phyloP scores from a whole-genome alignment of 2,329 filamentous ascomycete species.

The Huntiella bhutanensis region DNA sequence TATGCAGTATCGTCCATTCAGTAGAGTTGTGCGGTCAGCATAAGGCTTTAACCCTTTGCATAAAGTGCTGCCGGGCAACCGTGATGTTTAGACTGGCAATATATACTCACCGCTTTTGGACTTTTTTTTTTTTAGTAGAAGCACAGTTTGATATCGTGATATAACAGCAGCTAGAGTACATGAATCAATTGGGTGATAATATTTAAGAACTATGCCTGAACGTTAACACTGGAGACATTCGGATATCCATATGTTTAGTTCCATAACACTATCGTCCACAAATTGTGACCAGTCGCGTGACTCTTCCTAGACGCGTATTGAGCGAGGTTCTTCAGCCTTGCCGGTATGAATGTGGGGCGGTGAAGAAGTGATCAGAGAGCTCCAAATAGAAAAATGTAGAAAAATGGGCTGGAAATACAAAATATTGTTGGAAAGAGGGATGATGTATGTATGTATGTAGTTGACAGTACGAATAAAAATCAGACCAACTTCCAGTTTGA shows the following conservation, averaged over 20 bases:
- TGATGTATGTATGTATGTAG: no score
- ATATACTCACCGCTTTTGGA: constrained; percentile 2
- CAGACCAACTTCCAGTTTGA: no score
- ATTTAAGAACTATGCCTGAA: no score
- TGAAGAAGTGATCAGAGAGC: background rate
- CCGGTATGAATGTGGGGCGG: constrained; percentile 4
- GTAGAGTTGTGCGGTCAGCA: no score
- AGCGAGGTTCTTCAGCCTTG: constrained; percentile 4
- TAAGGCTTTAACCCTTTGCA: constrained; percentile 2
- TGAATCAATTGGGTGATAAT: no score
- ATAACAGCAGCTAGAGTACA: no score
- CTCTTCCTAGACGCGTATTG: constrained; percentile 5
- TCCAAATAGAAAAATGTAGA: no score
- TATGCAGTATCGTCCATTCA: no score
- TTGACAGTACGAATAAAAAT: no score
- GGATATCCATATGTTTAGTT: background rate
- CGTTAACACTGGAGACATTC: background rate
- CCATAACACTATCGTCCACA: background rate
- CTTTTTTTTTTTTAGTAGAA: constrained; percentile 1
- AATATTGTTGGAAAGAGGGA: no score
- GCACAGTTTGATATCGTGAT: no score
- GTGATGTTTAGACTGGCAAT: constrained; percentile 1
- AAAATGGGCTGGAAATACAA: no score
- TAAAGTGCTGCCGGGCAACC: constrained; percentile 2
- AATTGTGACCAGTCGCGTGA: background rate